A percentile compares a stretch with the other conserved stretches of the same genome.
These are phyloP conservation scores for Plasmodium adleri DNA, from an alignment of 169 alveolate genomes.

Conservation along the genomic window DNA sequence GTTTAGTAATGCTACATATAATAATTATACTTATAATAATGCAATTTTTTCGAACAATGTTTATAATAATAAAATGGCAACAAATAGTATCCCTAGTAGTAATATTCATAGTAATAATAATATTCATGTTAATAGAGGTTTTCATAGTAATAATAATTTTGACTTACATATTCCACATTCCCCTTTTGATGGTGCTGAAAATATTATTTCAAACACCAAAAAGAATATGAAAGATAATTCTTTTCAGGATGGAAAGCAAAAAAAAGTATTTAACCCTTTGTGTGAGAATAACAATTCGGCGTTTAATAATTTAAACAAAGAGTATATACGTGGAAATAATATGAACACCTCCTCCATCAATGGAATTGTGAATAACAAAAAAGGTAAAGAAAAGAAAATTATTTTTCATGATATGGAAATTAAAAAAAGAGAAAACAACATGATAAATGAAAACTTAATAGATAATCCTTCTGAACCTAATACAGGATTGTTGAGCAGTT, in stretches of 20 bases:
- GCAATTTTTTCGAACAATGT: conserved; percentile 1
- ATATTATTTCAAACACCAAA: conserved; percentile 1
- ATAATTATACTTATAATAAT: too few species aligned
- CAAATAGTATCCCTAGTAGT: not conserved
- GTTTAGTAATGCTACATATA: too few species aligned
- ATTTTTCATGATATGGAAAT: not conserved
- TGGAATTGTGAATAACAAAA: not conserved
- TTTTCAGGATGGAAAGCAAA: too few species aligned
- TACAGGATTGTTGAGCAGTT: not conserved
- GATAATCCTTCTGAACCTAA: not conserved
- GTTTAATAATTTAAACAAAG: conserved; percentile 10
- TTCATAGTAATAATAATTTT: not conserved
- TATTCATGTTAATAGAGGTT: not conserved
- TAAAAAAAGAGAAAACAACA: conserved; percentile 2
- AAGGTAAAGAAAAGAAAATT: conserved; percentile 23
- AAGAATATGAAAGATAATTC: not conserved
- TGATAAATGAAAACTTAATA: conserved; percentile 2
- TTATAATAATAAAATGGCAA: conserved; percentile 9
- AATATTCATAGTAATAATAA: too few species aligned
- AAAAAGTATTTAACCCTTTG: too few species aligned
- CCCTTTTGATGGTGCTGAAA: too few species aligned
- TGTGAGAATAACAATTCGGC: too few species aligned
- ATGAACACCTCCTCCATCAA: conserved; percentile 15
- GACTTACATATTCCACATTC: too few species aligned
- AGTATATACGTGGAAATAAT: conserved; percentile 19